Evolutionary conservation across 257 asterid genomes (phyloP), one percentile per base, ranked within the genome.

Genomic region (Petunia secreta): DNA sequence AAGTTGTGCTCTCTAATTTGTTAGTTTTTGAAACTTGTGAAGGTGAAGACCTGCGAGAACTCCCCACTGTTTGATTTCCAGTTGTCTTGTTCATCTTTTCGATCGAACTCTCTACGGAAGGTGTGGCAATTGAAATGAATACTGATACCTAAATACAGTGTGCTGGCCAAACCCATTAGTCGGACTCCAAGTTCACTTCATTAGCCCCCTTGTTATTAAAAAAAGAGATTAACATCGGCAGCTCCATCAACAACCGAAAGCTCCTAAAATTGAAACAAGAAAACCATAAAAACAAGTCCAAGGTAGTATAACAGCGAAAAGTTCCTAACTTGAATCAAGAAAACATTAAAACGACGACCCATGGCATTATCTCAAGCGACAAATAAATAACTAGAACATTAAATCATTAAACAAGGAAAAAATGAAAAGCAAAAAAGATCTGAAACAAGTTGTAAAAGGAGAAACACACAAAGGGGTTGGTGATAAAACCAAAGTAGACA

Each of bases 101-200:
- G 3, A 85, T 68, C 14, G 85, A 85, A 68, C 81, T 84, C 84
- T 84, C 87, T 80, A 60, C 62, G 62, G 79, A 80, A 41, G 88
- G 75, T 50, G 87, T 89, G 75, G 92, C 91, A 94, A 91, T 91
- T 62, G 55, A 79, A 79, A 71, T 43, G 73, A 53, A 74, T 78
- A 63, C 53, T 65, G 64, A 82, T 57, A 84, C 63, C 38, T 77
- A 25, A 54, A 71, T 68, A 67, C 34, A 81, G 52, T 43, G 78
- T 75, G 81, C 62, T 25, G 16, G 74, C 64, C 57, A 55, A 71
- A 79, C 79, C 75, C 87, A 69, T 81, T 37, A 82, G 85, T 64
- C 83, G 59, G 53, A 13, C 16, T 77, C 63, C 64, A 67, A 54
- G 63, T 77, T 74, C 40, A 55, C 76, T 6, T 40, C 48, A 14